Percentiles rank a stretch among this genome's conserved stretches.
These are phyloP conservation scores for Rhodotorula taiwanensis DNA, from an alignment of 768 basidiomycete species.

Conservation along the genomic window DNA sequence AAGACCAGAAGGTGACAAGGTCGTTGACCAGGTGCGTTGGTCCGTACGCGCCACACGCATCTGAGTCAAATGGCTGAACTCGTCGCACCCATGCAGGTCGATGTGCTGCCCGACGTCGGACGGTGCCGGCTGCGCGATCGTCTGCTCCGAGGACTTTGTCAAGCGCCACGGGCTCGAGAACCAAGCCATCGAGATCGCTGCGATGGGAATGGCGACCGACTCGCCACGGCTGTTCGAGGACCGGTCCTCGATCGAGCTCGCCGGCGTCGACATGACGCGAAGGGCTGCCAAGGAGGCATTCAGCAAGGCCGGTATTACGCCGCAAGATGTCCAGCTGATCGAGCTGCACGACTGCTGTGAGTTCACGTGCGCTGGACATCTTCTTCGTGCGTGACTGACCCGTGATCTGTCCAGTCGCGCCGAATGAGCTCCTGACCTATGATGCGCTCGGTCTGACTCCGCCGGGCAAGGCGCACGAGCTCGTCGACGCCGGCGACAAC, in stretches of 20 bases:
- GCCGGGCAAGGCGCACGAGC: conserved; percentile 60
- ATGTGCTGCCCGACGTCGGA: conserved; percentile 78
- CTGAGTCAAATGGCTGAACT: conserved; percentile 25
- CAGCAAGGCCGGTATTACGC: conserved; percentile 62
- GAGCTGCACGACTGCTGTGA: conserved; percentile 74
- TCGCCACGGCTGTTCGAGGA: conserved; percentile 59
- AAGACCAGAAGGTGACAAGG: conserved; percentile 54
- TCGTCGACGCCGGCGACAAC: conserved; percentile 70
- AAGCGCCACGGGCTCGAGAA: conserved; percentile 66
- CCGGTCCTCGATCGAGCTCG: conserved; percentile 66
- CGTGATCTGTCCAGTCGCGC: conserved; percentile 15
- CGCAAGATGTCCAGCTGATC: conserved; percentile 66
- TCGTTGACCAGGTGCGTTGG: conserved; percentile 46
- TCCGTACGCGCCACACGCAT: background rate
- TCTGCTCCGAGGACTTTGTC: conserved; percentile 74
- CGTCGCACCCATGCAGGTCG: conserved; percentile 42
- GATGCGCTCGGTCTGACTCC: conserved; percentile 68
- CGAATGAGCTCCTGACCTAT: conserved; percentile 65
- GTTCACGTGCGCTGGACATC: conserved; percentile 48
- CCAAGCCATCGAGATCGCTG: conserved; percentile 76
- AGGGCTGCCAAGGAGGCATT: conserved; percentile 63
- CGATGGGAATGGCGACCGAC: conserved; percentile 58
- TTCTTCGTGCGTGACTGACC: background rate
- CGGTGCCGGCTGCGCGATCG: conserved; percentile 57
- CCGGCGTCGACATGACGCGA: conserved; percentile 66